Conservation (phyloP, 2,329 filamentous ascomycete species). For the Botrytis galanthina region DNA sequence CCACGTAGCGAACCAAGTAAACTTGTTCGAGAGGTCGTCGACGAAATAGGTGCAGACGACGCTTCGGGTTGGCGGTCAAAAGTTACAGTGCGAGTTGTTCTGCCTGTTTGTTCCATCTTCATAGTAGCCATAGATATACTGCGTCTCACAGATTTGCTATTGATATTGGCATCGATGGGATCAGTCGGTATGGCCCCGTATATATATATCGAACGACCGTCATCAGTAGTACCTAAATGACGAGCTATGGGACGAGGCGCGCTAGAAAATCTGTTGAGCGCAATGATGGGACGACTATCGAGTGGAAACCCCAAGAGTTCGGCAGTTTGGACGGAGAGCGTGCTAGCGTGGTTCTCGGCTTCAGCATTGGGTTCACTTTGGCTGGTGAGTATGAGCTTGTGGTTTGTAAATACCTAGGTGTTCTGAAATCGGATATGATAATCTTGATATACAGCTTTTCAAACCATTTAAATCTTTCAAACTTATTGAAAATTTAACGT, state of each 20-base stretch:
- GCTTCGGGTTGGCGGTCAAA: not conserved
- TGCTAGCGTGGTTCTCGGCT: not conserved
- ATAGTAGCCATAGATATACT: not conserved
- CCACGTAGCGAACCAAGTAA: not conserved
- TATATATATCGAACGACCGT: not conserved
- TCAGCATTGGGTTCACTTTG: not conserved
- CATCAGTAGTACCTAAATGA: not conserved
- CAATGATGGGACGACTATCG: not conserved
- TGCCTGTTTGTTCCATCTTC: not conserved
- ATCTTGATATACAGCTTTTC: not conserved
- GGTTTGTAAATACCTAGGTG: no score
- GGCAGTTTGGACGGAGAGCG: not conserved
- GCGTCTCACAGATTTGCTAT: not conserved
- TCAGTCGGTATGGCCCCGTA: not conserved
- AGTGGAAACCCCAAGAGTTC: slow-evolving; percentile 3
- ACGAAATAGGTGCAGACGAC: not conserved
- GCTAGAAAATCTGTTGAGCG: not conserved
- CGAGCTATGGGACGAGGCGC: not conserved
- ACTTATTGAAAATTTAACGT: not conserved
- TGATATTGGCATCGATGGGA: not conserved
- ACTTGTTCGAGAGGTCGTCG: not conserved
- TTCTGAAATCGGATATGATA: no score
- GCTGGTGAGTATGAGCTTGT: not conserved
- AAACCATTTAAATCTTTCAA: not conserved
- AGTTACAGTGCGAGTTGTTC: not conserved